Evolutionary conservation across 257 asterid genomes (phyloP), one percentile per base, ranked within the genome.

Genomic region (Paulownia fortunei): DNA sequence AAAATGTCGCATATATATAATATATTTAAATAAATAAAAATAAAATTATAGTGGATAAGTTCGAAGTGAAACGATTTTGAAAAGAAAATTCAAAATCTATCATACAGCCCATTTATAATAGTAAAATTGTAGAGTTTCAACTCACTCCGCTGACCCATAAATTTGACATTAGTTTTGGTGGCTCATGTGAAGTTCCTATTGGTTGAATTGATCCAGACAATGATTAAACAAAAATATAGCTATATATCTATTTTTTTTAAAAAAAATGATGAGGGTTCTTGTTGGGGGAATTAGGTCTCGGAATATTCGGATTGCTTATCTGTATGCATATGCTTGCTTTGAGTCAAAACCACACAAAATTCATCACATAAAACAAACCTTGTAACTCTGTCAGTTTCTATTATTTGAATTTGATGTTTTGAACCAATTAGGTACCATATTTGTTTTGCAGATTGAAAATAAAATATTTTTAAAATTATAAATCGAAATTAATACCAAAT

Each of bases 241-340:
- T 2, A 52, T 71, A 18, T 71, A 34, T 32, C n/a, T 2, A 36
- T n/a, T n/a, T n/a, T n/a, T n/a, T n/a, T n/a, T n/a, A 69, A 37
- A 47, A 24, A 61, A 30, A 24, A 47, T 24, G 12, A 34, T 18
- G 27, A 9, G 13, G 24, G 13, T 73, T 18, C 23, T 37, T 18
- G 26, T 73, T 42, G 21, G 42, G 44, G 39, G 62, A 55, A 71
- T 64, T 77, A 58, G 65, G 52, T 19, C 10, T 63, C 72, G 79
- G 54, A 65, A 83, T 83, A 83, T 83, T 79, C 83, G 34, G 63
- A 47, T 71, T 64, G 86, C 84, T 74, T 62, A 71, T 26, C 80
- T 76, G 81, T 70, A 55, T 49, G 32, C 23, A 21, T 21, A 6
- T 34, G 69, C 39, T 27, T n/a, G 47, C 46, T 34, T 69, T 18